These are phyloP conservation scores for Coemansia sp. DNA, from an alignment of 192 early-diverging fungal genomes.

Conservation along the genomic window DNA sequence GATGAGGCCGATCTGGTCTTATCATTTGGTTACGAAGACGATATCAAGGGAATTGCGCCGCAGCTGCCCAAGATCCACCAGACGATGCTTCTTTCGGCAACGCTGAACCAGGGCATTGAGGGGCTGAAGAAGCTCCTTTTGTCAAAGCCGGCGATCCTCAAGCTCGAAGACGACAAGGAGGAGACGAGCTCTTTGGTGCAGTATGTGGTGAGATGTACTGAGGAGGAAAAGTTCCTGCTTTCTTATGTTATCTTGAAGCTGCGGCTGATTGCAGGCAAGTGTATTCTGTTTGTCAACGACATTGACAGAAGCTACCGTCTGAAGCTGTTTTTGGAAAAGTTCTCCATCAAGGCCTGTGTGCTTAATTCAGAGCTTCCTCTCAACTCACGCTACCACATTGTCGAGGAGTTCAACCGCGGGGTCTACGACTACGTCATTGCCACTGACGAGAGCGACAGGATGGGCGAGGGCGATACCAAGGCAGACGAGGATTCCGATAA, in stretches of 20 bases:
- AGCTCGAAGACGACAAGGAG: conserved; percentile 77
- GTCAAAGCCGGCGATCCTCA: conserved; percentile 83
- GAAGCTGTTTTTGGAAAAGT: conserved; percentile 96
- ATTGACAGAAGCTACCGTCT: conserved; percentile 91
- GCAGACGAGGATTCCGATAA: conserved; percentile 55
- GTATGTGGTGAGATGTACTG: conserved; percentile 72
- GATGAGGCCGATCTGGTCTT: conserved; percentile 96
- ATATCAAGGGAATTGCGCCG: conserved; percentile 73
- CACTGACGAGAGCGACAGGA: conserved; percentile 82
- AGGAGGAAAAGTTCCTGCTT: conserved; percentile 87
- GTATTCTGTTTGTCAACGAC: conserved; percentile 93
- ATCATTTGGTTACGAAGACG: conserved; percentile 92
- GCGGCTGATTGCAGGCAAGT: conserved; percentile 84
- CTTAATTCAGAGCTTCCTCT: conserved; percentile 95
- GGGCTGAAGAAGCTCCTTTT: conserved; percentile 81
- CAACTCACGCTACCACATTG: conserved; percentile 90
- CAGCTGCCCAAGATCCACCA: conserved; percentile 87
- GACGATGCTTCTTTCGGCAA: conserved; percentile 92
- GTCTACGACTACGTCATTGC: conserved; percentile 95
- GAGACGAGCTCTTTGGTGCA: conserved; percentile 64
- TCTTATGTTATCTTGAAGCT: conserved; percentile 90
- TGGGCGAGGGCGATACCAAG: conserved; percentile 64
- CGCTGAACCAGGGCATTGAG: conserved; percentile 86
- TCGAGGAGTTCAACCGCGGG: conserved; percentile 96
- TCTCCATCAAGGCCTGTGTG: conserved; percentile 86